Percentiles rank a stretch among this genome's conserved stretches.
Conservation (phyloP, 495 filamentous ascomycete species). For the Hypoxylon fragiforme region DNA sequence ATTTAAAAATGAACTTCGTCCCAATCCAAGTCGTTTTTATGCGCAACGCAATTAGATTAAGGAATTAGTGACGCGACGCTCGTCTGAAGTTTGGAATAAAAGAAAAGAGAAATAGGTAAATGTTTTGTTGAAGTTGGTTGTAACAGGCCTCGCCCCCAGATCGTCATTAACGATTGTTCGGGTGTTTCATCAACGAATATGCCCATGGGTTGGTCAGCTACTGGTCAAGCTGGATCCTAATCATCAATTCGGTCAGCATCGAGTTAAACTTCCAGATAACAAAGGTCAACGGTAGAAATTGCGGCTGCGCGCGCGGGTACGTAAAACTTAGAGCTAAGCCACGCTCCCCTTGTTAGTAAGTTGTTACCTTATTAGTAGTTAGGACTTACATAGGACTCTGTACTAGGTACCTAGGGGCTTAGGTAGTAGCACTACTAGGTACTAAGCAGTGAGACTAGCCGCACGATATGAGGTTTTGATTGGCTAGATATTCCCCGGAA, state of each 20-base stretch:
- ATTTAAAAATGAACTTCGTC: too few species aligned
- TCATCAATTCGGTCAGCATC: too few species aligned
- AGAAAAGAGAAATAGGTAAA: too few species aligned
- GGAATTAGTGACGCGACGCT: background rate
- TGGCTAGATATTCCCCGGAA: constrained; percentile 1
- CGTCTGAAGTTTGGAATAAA: background rate
- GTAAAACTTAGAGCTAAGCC: constrained; percentile 19
- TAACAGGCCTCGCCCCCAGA: constrained; percentile 2
- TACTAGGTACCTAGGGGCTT: background rate
- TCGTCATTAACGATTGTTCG: constrained; percentile 9
- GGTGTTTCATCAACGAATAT: constrained; percentile 4
- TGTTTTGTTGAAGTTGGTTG: background rate
- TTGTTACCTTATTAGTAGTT: too few species aligned
- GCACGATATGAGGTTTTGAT: background rate
- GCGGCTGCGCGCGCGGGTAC: background rate
- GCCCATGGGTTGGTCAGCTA: too few species aligned
- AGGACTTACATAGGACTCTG: too few species aligned
- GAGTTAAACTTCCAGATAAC: too few species aligned
- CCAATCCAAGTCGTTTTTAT: too few species aligned
- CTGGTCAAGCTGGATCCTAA: too few species aligned
- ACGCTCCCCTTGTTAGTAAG: constrained; percentile 8
- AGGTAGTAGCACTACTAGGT: too few species aligned
- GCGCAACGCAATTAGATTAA: background rate
- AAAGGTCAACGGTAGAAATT: too few species aligned
- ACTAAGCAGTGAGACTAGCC: too few species aligned